Base-by-base conservation (phyloP, 2,329 filamentous ascomycete genomes). In the Cercospora zeina region DNA sequence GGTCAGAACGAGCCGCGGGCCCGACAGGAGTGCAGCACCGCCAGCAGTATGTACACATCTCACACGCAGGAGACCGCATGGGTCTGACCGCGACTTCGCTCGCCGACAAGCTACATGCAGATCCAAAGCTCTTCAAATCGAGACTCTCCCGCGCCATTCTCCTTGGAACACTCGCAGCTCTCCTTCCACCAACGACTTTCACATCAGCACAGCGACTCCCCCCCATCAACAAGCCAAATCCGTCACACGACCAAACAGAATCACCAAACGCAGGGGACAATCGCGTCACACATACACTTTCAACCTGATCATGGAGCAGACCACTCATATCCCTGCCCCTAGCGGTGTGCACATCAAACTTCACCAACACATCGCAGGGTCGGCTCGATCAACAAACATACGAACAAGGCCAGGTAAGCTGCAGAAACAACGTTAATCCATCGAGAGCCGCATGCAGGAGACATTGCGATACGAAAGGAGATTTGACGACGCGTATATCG, bases 271-370 rank as follows among this genome's bases (percentile, higher is more conserved):
- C 42, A 49, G 42, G 42, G 42, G 24, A n/a, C 42, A 9, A 6
- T 49, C 42, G 27, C 42, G 24, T 49, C 21, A 30, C 42, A 27
- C 21, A 49, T 49, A 49, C 42, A 24, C 21, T 49, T 49, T 49
- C 42, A 49, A 49, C 42, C 42, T 49, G 42, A 30, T 49, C 42
- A 49, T 21, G 42, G 42, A 49, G 42, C 42, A 49, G 21, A 30
- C 42, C 42, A 10, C 42, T 21, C 42, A 49, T 49, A 14, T 30
- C 42, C 42, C 27, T 30, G 42, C 42, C 42, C 42, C n/a, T 27
- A 21, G 11, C 42, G 21, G 42, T n/a, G 21, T 49, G 42, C 42
- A 49, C 42, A 21, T 49, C 42, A 49, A 49, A 49, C 42, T 49
- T 27, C 42, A n/a, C 42, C 42, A 49, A 30, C 42, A 30, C 42